phyloP scores from a whole-genome alignment of 106 monocot species.

The Vanilla planifolia region DNA sequence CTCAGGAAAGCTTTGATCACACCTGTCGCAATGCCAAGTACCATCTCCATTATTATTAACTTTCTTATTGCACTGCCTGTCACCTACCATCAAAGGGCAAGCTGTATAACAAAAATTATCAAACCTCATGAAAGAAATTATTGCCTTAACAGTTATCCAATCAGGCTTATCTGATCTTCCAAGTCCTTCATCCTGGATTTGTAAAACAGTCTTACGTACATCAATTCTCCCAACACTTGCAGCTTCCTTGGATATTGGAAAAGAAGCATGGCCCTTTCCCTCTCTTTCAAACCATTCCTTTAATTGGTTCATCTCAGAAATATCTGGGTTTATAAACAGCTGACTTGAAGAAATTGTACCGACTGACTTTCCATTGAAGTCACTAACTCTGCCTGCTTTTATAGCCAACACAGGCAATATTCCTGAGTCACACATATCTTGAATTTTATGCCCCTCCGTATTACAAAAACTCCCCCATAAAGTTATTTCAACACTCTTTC shows the following conservation, averaged over 20 bases:
- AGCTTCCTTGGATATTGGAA: slow-evolving; percentile 59
- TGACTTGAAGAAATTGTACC: slow-evolving; percentile 58
- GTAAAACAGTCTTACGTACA: slow-evolving; percentile 54
- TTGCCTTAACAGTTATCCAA: slow-evolving; percentile 69
- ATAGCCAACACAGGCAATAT: slow-evolving; percentile 64
- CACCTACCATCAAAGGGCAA: slow-evolving; percentile 55
- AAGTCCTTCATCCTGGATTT: slow-evolving; percentile 86
- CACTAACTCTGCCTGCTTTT: slow-evolving; percentile 66
- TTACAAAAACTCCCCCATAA: slow-evolving; percentile 78
- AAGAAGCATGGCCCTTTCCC: slow-evolving; percentile 42
- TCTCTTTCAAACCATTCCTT: slow-evolving; percentile 67
- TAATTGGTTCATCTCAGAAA: slow-evolving; percentile 49
- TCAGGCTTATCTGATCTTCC: slow-evolving; percentile 80
- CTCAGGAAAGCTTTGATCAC: slow-evolving; percentile 59
- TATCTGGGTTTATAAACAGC: slow-evolving; percentile 75
- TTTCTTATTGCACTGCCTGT: slow-evolving; percentile 78
- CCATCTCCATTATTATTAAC: slow-evolving; percentile 94
- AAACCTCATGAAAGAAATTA: slow-evolving; percentile 53
- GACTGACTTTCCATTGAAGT: slow-evolving; percentile 74
- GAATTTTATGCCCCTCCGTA: slow-evolving; percentile 63
- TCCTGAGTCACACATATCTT: slow-evolving; percentile 66
- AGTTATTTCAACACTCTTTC: slow-evolving; percentile 68
- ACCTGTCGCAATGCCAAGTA: slow-evolving; percentile 79
- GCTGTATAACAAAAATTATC: slow-evolving; percentile 90
- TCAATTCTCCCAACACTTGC: slow-evolving; percentile 40